Percentiles rank a stretch among this genome's conserved stretches.
Evolutionary conservation across 1,284 basidiomycete genomes (phyloP).

Genomic region (Melampsora americana): DNA sequence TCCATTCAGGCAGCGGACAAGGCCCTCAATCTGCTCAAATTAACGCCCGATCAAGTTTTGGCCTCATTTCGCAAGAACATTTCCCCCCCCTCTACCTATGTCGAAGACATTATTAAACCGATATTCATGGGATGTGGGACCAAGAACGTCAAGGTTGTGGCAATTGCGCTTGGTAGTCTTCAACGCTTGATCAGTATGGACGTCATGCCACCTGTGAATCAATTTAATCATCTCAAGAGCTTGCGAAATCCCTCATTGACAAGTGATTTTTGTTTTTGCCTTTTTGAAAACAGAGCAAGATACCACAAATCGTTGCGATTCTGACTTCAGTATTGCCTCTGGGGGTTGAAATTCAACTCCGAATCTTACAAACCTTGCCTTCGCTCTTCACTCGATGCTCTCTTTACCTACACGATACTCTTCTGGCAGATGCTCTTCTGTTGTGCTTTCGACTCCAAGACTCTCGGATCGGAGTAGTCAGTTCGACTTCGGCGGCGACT

Average conservation of each 20-base stretch:
- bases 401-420: conserved; percentile 69
- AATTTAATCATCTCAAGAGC: neutral
- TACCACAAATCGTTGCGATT: conserved; percentile 73
- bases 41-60: conserved; percentile 46
- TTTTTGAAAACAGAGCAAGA: conserved; percentile 61
- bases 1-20: conserved; percentile 50
- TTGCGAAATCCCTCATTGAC: neutral
- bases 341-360: conserved; percentile 89
- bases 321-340: conserved; percentile 82
- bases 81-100: conserved; percentile 48
- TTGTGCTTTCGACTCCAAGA: conserved; percentile 93
- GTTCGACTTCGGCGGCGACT: conserved; percentile 93
- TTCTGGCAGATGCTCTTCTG: conserved; percentile 77
- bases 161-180: conserved; percentile 82
- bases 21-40: conserved; percentile 49
- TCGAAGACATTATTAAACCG: conserved; percentile 76
- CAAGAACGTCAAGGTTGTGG: conserved; percentile 87
- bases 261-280: neutral
- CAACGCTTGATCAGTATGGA: conserved; percentile 84
- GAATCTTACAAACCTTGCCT: conserved; percentile 82
- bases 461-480: conserved; percentile 89
- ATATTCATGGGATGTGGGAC: conserved; percentile 92
- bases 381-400: conserved; percentile 79
- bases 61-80: conserved; percentile 46
- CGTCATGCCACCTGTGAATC: conserved; percentile 65